Percentiles rank a stretch among this genome's conserved stretches.
Conservation (phyloP, 2,329 filamentous ascomycete species). For the Hirsutella minnesotensis region DNA sequence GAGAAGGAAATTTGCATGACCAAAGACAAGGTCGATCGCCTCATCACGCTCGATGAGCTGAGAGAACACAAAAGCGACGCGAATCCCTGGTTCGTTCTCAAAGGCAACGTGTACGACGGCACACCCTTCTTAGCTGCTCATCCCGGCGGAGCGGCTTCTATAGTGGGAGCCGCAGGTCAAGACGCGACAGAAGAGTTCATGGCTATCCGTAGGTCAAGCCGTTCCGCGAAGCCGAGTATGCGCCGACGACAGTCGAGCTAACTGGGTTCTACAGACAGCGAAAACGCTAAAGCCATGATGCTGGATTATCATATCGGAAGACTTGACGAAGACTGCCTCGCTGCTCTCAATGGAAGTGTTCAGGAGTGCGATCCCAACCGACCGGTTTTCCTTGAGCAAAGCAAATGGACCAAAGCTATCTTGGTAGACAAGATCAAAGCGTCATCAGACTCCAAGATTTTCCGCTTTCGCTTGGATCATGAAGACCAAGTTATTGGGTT, state of each 20-base stretch:
- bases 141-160: constrained; percentile 77
- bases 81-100: constrained; percentile 77
- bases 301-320: constrained; percentile 71
- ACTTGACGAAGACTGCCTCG: constrained; percentile 47
- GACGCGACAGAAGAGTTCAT: constrained; percentile 84
- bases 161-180: constrained; percentile 67
- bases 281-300: constrained; percentile 90
- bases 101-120: constrained; percentile 82
- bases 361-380: constrained; percentile 28
- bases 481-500: constrained; percentile 59
- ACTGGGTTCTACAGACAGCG: constrained; percentile 50
- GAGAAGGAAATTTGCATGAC: constrained; percentile 66
- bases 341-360: constrained; percentile 36
- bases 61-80: constrained; percentile 52
- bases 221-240: not conserved
- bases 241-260: not conserved
- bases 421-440: constrained; percentile 57
- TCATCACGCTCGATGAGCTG: constrained; percentile 61
- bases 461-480: constrained; percentile 69
- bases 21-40: constrained; percentile 49
- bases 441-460: constrained; percentile 70
- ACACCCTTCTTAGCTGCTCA: constrained; percentile 70
- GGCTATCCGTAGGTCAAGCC: constrained; percentile 63
- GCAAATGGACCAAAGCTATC: constrained; percentile 60
- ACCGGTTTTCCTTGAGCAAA: constrained; percentile 57